Conservation (phyloP, 305 asterid species). For the Ruellia speciosa region DNA sequence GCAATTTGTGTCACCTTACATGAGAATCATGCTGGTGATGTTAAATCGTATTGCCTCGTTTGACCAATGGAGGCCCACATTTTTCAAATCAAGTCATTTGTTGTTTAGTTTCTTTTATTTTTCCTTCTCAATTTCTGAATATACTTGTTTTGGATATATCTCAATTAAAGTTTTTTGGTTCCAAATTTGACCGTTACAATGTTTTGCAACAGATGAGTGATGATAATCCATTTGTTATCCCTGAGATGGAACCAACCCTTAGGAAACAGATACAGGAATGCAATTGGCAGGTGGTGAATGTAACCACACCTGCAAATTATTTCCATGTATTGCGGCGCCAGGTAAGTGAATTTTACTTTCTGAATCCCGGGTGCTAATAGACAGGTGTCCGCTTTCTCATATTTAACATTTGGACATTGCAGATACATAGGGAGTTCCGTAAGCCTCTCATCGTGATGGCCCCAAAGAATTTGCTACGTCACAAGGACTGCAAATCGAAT, state of each 20-base stretch:
- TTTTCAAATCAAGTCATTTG: background rate
- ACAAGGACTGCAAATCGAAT: slow-evolving; percentile 83
- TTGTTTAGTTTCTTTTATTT: background rate
- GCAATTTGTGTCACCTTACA: too few species aligned
- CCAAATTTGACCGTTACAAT: background rate
- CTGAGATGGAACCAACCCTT: slow-evolving; percentile 93
- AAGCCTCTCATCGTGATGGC: slow-evolving; percentile 90
- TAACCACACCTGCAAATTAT: slow-evolving; percentile 92
- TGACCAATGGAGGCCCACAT: background rate
- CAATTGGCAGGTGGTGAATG: slow-evolving; percentile 98
- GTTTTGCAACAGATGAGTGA: slow-evolving; percentile 72
- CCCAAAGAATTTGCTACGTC: slow-evolving; percentile 87
- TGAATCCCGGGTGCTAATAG: slow-evolving; percentile 6
- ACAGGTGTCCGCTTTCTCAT: slow-evolving; percentile 23
- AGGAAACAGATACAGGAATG: slow-evolving; percentile 89
- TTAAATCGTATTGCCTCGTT: too few species aligned
- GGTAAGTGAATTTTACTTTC: slow-evolving; percentile 33
- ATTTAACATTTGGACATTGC: background rate
- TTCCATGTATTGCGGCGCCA: slow-evolving; percentile 90
- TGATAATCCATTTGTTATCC: slow-evolving; percentile 77
- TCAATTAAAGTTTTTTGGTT: too few species aligned
- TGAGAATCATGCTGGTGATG: too few species aligned
- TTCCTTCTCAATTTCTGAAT: background rate
- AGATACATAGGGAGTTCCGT: slow-evolving; percentile 88
- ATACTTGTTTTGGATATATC: too few species aligned